Base-by-base conservation (phyloP, 2,329 filamentous ascomycete species). In the Arthroderma uncinatum region DNA sequence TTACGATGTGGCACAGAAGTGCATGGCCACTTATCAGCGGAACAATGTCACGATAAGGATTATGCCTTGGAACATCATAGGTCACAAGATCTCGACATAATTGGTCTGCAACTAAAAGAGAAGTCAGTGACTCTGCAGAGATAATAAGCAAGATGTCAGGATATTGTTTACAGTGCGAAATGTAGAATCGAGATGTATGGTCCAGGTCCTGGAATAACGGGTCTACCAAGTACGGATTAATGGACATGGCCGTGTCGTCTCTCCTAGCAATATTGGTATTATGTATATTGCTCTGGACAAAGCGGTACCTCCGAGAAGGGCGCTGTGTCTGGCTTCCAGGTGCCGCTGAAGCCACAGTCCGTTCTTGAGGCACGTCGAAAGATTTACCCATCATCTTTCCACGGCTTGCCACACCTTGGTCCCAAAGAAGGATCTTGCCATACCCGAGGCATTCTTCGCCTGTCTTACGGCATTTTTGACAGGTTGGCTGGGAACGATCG, bases 321-420 rank as follows among this genome's bases (percentile, higher is more conserved):
- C 16, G 25, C 21, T 14, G 16, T 54, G 16, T 34, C 53, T 28
- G 53, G 23, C 23, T n/a, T 40, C 53, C 34, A 10, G 36, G 6
- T 10, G 34, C n/a, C 23, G 48, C 28, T 33, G 40, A 25, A 47
- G 19, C 19, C 19, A 21, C 12, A 21, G 40, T 10, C 6, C 25
- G 40, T 7, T 47, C 40, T 14, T 36, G 34, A 9, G 54, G 66
- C 62, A 58, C 76, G 57, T 74, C 71, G 62, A 76, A 79, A 23
- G 74, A 74, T 64, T 74, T 74, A n/a, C 77, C 77, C 74, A 78
- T 78, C 76, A 79, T 73, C 65, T 73, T 74, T 21, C 72, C 72
- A 36, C 72, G 72, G 62, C 72, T 74, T 21, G 72, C 72, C 48
- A 74, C 70, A 52, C 71, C 71, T 55, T 71, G 72, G 34, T 73